Evolutionary conservation across 2,329 filamentous ascomycete species (phyloP).

Genomic region (Diaporthe sp.): DNA sequence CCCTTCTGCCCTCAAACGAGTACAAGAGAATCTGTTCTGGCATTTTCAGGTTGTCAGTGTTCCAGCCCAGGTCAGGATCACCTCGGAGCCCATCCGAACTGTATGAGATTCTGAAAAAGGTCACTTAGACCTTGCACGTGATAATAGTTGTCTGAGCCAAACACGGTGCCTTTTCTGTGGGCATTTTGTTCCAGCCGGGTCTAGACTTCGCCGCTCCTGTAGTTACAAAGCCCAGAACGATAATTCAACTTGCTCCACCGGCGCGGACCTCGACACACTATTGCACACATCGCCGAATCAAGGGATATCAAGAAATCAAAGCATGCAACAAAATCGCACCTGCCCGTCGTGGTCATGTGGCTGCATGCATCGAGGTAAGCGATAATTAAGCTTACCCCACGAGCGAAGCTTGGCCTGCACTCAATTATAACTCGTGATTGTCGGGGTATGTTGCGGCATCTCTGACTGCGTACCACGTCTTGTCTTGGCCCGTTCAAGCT

Average conservation of each 20-base stretch:
- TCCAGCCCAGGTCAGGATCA: no score
- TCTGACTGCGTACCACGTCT: not conserved
- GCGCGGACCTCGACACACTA: not conserved
- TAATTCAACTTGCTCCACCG: no score
- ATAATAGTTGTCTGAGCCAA: no score
- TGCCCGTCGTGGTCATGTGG: not conserved
- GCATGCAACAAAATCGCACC: not conserved
- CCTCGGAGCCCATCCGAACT: no score
- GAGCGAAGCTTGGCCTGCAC: constrained; percentile 7
- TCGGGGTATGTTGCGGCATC: constrained; percentile 16
- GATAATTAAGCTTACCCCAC: constrained; percentile 1
- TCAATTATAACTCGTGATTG: not conserved
- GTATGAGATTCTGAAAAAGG: no score
- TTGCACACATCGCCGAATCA: not conserved
- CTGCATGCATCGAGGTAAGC: not conserved
- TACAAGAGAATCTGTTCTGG: no score
- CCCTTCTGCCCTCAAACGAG: no score
- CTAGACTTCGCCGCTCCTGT: not conserved
- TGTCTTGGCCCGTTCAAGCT: constrained; percentile 12
- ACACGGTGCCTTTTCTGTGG: no score
- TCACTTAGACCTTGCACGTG: no score
- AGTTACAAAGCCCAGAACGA: not conserved
- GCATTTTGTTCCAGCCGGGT: not conserved
- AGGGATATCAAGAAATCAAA: not conserved
- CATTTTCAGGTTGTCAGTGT: no score